phyloP scores from a whole-genome alignment of 1,139 yeast genomes.

The Candida sp. region DNA sequence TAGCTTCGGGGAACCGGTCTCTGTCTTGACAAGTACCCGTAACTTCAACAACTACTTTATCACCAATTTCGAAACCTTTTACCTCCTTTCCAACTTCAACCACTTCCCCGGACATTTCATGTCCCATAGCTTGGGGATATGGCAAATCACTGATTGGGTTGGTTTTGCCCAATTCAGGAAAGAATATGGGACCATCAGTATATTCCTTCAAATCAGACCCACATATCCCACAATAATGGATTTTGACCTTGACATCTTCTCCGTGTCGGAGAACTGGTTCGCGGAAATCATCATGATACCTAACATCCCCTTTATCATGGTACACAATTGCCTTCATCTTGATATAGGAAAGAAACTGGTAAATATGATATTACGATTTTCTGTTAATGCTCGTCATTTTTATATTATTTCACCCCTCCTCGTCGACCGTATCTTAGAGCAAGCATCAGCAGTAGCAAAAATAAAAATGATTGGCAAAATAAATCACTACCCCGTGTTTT shows the following conservation, averaged over 20 bases:
- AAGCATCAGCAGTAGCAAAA: too few species aligned
- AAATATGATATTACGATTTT: too few species aligned
- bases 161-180: slow-evolving; percentile 16
- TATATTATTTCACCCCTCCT: too few species aligned
- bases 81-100: slow-evolving; percentile 21
- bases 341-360: not conserved
- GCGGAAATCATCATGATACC: slow-evolving; percentile 37
- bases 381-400: too few species aligned
- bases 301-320: slow-evolving; percentile 46
- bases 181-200: slow-evolving; percentile 51
- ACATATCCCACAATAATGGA: slow-evolving; percentile 57
- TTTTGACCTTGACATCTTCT: slow-evolving; percentile 48
- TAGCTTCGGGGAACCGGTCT: slow-evolving; percentile 24
- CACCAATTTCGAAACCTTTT: slow-evolving; percentile 29
- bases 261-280: slow-evolving; percentile 42
- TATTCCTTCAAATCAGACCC: slow-evolving; percentile 58
- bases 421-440: too few species aligned
- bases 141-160: slow-evolving; percentile 17
- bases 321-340: slow-evolving; percentile 54
- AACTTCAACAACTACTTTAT: slow-evolving; percentile 51
- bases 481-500: too few species aligned
- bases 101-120: slow-evolving; percentile 49
- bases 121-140: slow-evolving; percentile 39
- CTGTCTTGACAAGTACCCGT: slow-evolving; percentile 48
- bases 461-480: too few species aligned